Base-by-base conservation (phyloP, 306 rosid species). In the Boehmeria nivea region DNA sequence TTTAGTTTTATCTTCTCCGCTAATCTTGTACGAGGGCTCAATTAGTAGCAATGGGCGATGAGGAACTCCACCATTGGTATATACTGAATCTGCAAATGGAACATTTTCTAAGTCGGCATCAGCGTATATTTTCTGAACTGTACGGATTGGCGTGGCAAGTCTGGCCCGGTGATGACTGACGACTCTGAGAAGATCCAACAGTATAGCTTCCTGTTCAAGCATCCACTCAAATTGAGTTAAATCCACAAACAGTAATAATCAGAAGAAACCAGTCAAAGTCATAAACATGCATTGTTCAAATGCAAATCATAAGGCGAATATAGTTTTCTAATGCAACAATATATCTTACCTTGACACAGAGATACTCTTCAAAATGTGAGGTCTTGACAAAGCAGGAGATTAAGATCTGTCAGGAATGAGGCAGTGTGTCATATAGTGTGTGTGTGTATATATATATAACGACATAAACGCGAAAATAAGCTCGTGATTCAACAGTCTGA, bases 101-200 rank as follows among this genome's bases (percentile, higher is more conserved):
- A 82, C 54, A 54, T 66, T 84, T 2, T 86, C 95, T 68, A 82
- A 68, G 61, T 90, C 97, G 10, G 84, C 63, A 45, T 82, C 94
- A 15, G 73, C 61, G 55, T 82, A 84, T 67, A 69, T 70, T 70
- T 81, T 90, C 81, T 80, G 91, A 75, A 87, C 65, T 42, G 94
- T 87, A 55, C 98, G 98, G 58, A 87, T 73, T n/a, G 98, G 98
- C 34, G 98, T 90, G 18, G 98, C 98, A 59, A 90, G 98, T 24
- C 98, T 75, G 40, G 98, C 98, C 26, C 89, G 77, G 67, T 90
- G 95, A 82, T 90, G 95, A 59, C 94, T 81, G 46, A 90, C 77
- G 64, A 90, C 98, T 86, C 91, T 84, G 34, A 86, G 98, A 74
- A 90, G 95, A 78, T 90, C 98, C 81, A 87, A 70, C 33, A 90